These are phyloP conservation scores for Phaffomyces opuntiae DNA, from an alignment of 805 yeast genomes.

Conservation along the genomic window DNA sequence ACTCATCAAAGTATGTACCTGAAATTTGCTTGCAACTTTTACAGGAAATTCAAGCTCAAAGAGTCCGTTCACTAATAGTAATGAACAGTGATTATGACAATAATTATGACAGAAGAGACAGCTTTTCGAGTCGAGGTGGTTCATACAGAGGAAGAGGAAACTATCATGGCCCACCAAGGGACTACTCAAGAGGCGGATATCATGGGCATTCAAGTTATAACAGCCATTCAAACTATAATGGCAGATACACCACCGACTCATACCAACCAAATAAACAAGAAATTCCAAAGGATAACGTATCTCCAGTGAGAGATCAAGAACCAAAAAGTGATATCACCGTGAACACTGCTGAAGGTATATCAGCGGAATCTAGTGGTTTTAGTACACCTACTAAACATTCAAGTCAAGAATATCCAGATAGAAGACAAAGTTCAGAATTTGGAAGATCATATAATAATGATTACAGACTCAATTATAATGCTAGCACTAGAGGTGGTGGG, in stretches of 20 bases:
- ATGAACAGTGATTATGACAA: not conserved
- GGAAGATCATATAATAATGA: not conserved
- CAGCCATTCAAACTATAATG: too few species aligned
- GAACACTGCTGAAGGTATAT: not conserved
- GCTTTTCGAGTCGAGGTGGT: conserved; percentile 1
- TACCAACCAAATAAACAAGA: not conserved
- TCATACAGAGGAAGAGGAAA: conserved; percentile 1
- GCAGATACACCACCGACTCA: too few species aligned
- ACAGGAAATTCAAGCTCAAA: not conserved
- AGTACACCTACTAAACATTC: not conserved
- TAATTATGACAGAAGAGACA: conserved; percentile 1
- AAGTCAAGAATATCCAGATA: not conserved
- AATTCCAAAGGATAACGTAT: not conserved
- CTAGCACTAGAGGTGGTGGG: not conserved
- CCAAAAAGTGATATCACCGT: not conserved
- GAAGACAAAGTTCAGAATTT: not conserved
- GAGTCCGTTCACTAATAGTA: not conserved
- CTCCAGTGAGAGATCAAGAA: not conserved
- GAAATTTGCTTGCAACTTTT: not conserved
- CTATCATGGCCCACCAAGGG: not conserved
- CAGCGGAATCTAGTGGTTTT: not conserved
- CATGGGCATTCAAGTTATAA: not conserved
- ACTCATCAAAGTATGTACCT: conserved; percentile 2
- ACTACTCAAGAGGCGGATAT: not conserved
- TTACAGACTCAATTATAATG: not conserved